Conservation (phyloP, 768 basidiomycete genomes). For the Cyclocybe aegerita region DNA sequence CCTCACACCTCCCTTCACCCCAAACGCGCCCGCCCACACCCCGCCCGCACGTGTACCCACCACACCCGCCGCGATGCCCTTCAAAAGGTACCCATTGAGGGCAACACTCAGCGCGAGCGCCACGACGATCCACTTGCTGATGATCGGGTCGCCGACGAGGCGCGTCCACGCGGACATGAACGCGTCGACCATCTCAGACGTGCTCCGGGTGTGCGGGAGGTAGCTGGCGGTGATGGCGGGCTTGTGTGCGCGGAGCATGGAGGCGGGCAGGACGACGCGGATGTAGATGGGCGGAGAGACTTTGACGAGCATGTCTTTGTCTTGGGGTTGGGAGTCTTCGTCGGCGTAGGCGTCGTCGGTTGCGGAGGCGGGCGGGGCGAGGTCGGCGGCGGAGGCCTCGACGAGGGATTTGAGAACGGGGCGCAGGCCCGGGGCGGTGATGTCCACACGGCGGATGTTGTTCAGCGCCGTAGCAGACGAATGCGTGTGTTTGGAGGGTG, state of each 20-base stretch:
- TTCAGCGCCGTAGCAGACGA: constrained; percentile 21
- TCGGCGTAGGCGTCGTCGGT: constrained; percentile 2
- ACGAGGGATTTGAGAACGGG: constrained; percentile 60
- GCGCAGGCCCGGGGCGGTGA: constrained; percentile 59
- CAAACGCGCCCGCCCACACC: constrained; percentile 17
- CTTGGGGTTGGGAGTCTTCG: neutral
- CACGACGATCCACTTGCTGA: constrained; percentile 94
- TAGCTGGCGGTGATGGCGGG: neutral
- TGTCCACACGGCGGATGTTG: constrained; percentile 62
- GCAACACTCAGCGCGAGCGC: constrained; percentile 82
- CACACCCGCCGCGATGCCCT: constrained; percentile 70
- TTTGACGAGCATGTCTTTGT: constrained; percentile 20
- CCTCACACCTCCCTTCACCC: constrained; percentile 23
- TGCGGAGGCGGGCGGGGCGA: constrained; percentile 7
- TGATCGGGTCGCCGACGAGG: constrained; percentile 90
- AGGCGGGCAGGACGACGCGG: constrained; percentile 25
- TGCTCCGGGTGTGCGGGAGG: constrained; percentile 8
- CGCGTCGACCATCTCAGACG: constrained; percentile 65
- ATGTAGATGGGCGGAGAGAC: constrained; percentile 22
- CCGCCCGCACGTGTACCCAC: constrained; percentile 26
- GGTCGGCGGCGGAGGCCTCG: constrained; percentile 23
- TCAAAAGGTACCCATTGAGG: constrained; percentile 91
- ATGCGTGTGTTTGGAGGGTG: constrained; percentile 46
- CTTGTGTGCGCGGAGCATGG: constrained; percentile 4
- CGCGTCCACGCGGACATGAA: constrained; percentile 91